A percentile compares a stretch with the other conserved stretches of the same genome.
Conservation (phyloP, 129 eudicot genomes). For the Lonicera japonica region DNA sequence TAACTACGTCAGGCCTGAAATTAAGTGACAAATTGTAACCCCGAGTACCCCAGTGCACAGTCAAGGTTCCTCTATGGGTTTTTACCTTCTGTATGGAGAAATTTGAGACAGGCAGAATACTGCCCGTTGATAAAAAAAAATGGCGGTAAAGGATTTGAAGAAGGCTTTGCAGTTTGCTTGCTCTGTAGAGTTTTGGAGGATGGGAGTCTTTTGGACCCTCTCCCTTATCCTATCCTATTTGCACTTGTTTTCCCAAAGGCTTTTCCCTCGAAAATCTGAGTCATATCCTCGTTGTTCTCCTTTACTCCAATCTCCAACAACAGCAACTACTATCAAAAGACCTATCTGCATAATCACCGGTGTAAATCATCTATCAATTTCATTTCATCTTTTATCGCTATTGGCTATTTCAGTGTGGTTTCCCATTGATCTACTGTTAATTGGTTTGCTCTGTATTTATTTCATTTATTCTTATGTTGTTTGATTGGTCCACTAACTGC, state of each 20-base stretch:
- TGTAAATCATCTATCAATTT: slow-evolving; percentile 27
- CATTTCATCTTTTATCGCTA: neutral
- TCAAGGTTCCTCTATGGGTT: neutral
- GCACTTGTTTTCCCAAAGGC: slow-evolving; percentile 25
- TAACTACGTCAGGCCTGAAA: no score
- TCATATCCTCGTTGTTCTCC: slow-evolving; percentile 19
- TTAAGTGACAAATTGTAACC: neutral
- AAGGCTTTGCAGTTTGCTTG: slow-evolving; percentile 38
- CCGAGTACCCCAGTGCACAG: no score
- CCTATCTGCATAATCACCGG: slow-evolving; percentile 87
- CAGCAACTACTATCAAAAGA: slow-evolving; percentile 8
- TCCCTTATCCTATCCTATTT: slow-evolving; percentile 55
- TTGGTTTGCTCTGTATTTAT: neutral
- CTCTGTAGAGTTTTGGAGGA: slow-evolving; percentile 61
- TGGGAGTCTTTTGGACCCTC: slow-evolving; percentile 61
- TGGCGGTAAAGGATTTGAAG: slow-evolving; percentile 26
- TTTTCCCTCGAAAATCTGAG: slow-evolving; percentile 17
- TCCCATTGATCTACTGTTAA: neutral
- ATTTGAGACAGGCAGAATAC: neutral
- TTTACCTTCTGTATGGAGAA: neutral
- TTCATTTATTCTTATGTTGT: slow-evolving; percentile 1
- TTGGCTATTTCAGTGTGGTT: neutral
- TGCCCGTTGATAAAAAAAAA: neutral
- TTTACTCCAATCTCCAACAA: slow-evolving; percentile 20
- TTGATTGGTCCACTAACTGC: slow-evolving; percentile 18